Percentiles rank a stretch among this genome's conserved stretches.
These are phyloP conservation scores for Piloderma croceum DNA, from an alignment of 768 basidiomycete species.

Conservation along the genomic window DNA sequence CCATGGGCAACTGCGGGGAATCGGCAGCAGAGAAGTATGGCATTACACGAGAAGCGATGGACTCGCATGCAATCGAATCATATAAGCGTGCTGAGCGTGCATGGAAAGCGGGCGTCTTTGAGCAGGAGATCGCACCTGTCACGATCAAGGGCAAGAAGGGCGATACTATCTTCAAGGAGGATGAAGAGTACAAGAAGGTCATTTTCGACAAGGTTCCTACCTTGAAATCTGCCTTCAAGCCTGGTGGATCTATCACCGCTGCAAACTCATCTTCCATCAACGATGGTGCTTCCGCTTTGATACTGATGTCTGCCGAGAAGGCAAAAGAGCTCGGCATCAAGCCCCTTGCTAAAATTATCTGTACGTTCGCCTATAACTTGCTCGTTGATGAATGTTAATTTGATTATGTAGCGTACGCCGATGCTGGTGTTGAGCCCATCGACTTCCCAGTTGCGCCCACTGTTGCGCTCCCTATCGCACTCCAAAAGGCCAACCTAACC, in stretches of 20 bases:
- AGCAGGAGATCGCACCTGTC: slow-evolving; percentile 84
- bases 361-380: slow-evolving; percentile 43
- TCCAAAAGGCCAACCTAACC: slow-evolving; percentile 81
- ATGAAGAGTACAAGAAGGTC: slow-evolving; percentile 97
- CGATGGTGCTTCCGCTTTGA: slow-evolving; percentile 93
- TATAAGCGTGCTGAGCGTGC: slow-evolving; percentile 91
- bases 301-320: slow-evolving; percentile 91
- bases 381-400: slow-evolving; percentile 6
- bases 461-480: slow-evolving; percentile 80
- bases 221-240: slow-evolving; percentile 85
- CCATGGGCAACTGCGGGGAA: slow-evolving; percentile 98
- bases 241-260: slow-evolving; percentile 86
- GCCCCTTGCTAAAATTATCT: slow-evolving; percentile 91
- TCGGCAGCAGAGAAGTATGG: slow-evolving; percentile 70
- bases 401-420: slow-evolving; percentile 73
- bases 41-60: slow-evolving; percentile 84
- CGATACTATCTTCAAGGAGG: slow-evolving; percentile 82
- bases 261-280: slow-evolving; percentile 95
- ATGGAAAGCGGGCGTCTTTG: slow-evolving; percentile 82
- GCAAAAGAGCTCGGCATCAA: slow-evolving; percentile 86
- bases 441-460: slow-evolving; percentile 97
- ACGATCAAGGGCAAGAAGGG: slow-evolving; percentile 93
- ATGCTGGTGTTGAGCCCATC: slow-evolving; percentile 93
- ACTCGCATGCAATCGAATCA: slow-evolving; percentile 89
- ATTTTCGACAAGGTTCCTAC: slow-evolving; percentile 90